These are phyloP conservation scores for Spergularia marina DNA, from an alignment of 148 eudicot species.

Conservation along the genomic window DNA sequence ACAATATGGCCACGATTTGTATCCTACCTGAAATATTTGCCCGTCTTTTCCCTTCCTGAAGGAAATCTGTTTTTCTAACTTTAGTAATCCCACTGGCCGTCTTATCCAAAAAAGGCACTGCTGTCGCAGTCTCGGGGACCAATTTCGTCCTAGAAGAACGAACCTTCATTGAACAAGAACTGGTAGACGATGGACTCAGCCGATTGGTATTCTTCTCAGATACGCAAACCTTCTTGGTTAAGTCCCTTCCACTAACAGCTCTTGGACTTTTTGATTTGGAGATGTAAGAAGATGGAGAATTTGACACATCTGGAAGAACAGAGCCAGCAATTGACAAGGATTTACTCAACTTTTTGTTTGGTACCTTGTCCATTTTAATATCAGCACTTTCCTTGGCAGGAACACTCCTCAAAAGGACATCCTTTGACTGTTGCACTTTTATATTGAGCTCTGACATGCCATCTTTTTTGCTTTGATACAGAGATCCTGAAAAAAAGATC, in stretches of 20 bases:
- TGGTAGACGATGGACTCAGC: constrained; percentile 10
- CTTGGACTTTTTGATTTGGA: constrained; percentile 18
- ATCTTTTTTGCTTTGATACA: constrained; percentile 19
- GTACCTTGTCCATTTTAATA: constrained; percentile 6
- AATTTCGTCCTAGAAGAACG: constrained; percentile 1
- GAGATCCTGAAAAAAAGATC: constrained; percentile 28
- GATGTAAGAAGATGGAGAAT: neutral
- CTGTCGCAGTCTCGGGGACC: constrained; percentile 4
- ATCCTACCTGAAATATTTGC: constrained; percentile 26
- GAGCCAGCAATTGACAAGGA: constrained; percentile 30
- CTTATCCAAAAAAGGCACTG: neutral
- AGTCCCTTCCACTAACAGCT: constrained; percentile 14
- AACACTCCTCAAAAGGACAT: constrained; percentile 7
- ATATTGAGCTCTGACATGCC: constrained; percentile 21
- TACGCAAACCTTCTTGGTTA: constrained; percentile 20
- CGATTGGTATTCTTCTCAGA: constrained; percentile 16
- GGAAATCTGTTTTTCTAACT: neutral
- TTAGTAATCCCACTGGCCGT: constrained; percentile 8
- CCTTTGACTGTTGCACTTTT: constrained; percentile 11
- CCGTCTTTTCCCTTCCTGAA: constrained; percentile 15
- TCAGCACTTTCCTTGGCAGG: constrained; percentile 18
- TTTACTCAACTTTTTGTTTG: constrained; percentile 27
- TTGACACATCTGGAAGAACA: constrained; percentile 15
- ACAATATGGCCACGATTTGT: neutral
- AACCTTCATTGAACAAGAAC: constrained; percentile 11